Base-by-base conservation (phyloP, 768 basidiomycete genomes). In the Boletus sensibilis region DNA sequence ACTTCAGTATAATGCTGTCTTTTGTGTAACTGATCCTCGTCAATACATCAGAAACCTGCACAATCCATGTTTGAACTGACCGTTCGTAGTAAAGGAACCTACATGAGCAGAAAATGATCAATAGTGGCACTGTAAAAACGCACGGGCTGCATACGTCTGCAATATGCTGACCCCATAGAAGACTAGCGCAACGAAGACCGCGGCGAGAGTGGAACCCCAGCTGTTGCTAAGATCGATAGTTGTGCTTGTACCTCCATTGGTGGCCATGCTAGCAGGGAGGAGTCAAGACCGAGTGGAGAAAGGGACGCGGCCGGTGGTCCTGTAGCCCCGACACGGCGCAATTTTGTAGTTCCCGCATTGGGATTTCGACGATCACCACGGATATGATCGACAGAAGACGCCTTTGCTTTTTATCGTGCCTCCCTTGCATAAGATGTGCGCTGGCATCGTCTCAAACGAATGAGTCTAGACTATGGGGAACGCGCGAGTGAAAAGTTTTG, bases 51-150 rank as follows among this genome's bases (percentile, higher is more conserved):
- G 14, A 18, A 3, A 43, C 10, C 18, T 21, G 20, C 2, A 10
- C 9, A 23, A 47, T 31, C 47, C 49, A 18, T 1, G 31, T n/a
- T 44, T 27, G 20, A 31, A 68, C 66, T 38, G 27, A 67, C 61
- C 37, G 57, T 25, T 66, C 66, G 23, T 68, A 67, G 56, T 68
- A 67, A 23, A 68, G 55, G 41, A 68, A 66, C 14, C 66, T 67
- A 38, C 21, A 37, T 12, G n/a, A 31, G 38, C 29, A 41, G 20
- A n/a, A 47, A 21, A 16, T 20, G 37, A 48, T 50, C 5, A 44
- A 20, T 8, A 57, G 7, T 25, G 27, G 23, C 14, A 4, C 23
- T 29, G 14, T 20, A 40, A 43, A 44, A 29, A 45, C 12, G 34
- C 27, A 35, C 12, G 10, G 12, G n/a, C n/a, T 20, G 53, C 65